These are phyloP conservation scores for Domatiomyces catenatus DNA, from an alignment of 2,329 filamentous ascomycete genomes.

Conservation along the genomic window DNA sequence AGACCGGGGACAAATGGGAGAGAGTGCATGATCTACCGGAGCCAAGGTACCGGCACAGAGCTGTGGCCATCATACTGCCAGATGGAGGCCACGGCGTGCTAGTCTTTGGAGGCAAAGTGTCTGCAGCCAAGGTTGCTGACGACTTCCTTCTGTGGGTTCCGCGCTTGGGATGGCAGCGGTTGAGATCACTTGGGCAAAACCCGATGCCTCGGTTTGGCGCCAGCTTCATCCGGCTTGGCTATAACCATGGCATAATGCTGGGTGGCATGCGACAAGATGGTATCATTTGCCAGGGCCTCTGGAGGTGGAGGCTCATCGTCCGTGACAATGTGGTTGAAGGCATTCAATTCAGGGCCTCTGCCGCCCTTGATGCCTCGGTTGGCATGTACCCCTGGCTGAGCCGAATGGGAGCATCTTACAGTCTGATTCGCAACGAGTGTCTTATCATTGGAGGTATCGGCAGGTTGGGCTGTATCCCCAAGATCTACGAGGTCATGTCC, in stretches of 20 bases:
- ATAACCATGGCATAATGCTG: conserved; percentile 45
- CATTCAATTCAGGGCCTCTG: conserved; percentile 14
- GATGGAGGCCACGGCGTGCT: conserved; percentile 33
- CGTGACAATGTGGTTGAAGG: conserved; percentile 23
- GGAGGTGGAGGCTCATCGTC: conserved; percentile 46
- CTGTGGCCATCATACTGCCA: conserved; percentile 31
- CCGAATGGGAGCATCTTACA: conserved; percentile 39
- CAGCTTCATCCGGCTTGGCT: conserved; percentile 27
- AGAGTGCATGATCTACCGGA: conserved; percentile 48
- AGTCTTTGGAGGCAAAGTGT: conserved; percentile 47
- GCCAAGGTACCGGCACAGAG: conserved; percentile 62
- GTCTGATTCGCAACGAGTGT: conserved; percentile 30
- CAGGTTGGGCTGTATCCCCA: conserved; percentile 22
- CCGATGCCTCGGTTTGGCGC: conserved; percentile 43
- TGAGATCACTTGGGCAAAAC: conserved; percentile 22
- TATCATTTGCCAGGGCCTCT: conserved; percentile 45
- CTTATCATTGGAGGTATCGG: conserved; percentile 40
- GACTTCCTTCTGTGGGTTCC: conserved; percentile 42
- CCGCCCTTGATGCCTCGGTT: conserved; percentile 13
- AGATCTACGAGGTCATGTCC: conserved; percentile 40
- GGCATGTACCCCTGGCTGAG: conserved; percentile 21
- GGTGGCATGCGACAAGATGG: conserved; percentile 58
- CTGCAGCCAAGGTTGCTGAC: conserved; percentile 33
- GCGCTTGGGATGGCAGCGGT: conserved; percentile 35
- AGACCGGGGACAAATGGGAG: conserved; percentile 48